phyloP scores from a whole-genome alignment of 495 filamentous ascomycete species.

The Penicillium coffeae region DNA sequence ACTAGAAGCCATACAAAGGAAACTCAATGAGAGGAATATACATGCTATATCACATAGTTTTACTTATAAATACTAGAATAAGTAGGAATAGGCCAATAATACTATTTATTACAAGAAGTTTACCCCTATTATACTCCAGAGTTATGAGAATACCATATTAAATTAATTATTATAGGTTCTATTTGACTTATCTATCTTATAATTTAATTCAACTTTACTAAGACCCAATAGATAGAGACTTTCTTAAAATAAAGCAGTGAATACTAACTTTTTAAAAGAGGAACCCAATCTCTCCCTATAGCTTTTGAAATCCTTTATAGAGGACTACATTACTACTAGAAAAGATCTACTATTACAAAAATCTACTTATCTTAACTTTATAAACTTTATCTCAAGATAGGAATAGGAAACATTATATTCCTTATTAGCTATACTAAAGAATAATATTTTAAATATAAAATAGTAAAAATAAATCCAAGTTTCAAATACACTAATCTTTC shows the following conservation, averaged over 20 bases:
- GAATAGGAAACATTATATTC: conserved; percentile 8
- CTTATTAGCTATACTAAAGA: conserved; percentile 3
- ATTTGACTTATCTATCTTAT: background rate
- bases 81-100: conserved; percentile 14
- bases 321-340: conserved; percentile 8
- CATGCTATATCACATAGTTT: conserved; percentile 19
- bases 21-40: conserved; percentile 10
- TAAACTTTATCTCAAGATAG: conserved; percentile 8
- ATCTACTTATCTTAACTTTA: conserved; percentile 7
- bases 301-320: conserved; percentile 8
- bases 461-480: background rate
- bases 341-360: conserved; percentile 3
- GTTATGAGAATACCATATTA: conserved; percentile 10
- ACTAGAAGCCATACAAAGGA: conserved; percentile 4
- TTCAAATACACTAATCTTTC: conserved; percentile 1
- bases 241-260: conserved; percentile 4
- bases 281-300: conserved; percentile 2
- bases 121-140: conserved; percentile 15
- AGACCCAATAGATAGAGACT: conserved; percentile 17
- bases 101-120: conserved; percentile 9
- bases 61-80: conserved; percentile 14
- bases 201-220: no score
- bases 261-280: conserved; percentile 8
- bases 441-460: conserved; percentile 12
- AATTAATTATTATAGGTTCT: conserved; percentile 14